A percentile compares a stretch with the other conserved stretches of the same genome.
These are phyloP conservation scores for Lactarius indigo DNA, from an alignment of 768 basidiomycete genomes.

Conservation along the genomic window DNA sequence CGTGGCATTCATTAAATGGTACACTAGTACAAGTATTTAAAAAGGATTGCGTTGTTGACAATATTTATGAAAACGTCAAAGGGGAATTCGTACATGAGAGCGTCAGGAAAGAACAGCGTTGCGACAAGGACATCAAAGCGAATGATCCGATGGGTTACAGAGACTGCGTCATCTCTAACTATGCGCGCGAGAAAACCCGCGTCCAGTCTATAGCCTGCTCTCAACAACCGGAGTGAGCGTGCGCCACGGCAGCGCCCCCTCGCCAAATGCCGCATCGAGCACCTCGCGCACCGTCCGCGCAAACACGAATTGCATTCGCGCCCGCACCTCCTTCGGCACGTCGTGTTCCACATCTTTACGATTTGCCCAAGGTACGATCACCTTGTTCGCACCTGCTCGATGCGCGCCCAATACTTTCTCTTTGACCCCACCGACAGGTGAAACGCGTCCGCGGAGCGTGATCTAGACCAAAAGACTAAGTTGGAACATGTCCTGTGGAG, in stretches of 20 bases:
- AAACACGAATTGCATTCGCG: conserved; percentile 78
- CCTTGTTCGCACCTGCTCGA: conserved; percentile 76
- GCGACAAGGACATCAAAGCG: conserved; percentile 61
- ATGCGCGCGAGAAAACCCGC: too few species aligned
- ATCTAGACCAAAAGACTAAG: conserved; percentile 57
- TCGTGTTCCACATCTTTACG: conserved; percentile 87
- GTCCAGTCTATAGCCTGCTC: conserved; percentile 42
- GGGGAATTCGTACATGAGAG: not conserved
- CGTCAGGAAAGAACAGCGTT: too few species aligned
- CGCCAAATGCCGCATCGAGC: conserved; percentile 79
- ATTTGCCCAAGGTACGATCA: conserved; percentile 83
- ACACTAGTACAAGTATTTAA: not conserved
- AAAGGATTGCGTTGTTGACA: too few species aligned
- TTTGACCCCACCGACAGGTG: conserved; percentile 86
- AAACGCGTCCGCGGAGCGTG: conserved; percentile 77
- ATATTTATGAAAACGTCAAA: too few species aligned
- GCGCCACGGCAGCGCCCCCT: conserved; percentile 63
- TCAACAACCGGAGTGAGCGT: conserved; percentile 45
- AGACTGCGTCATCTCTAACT: too few species aligned
- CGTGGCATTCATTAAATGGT: not conserved
- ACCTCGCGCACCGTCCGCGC: conserved; percentile 78
- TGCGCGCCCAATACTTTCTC: conserved; percentile 91
- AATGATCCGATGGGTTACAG: conserved; percentile 53
- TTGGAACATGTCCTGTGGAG: too few species aligned
- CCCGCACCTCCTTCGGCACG: conserved; percentile 65